Evolutionary conservation across 2,329 filamentous ascomycete genomes (phyloP).

Genomic region (Myriosclerotinia duriaeana): DNA sequence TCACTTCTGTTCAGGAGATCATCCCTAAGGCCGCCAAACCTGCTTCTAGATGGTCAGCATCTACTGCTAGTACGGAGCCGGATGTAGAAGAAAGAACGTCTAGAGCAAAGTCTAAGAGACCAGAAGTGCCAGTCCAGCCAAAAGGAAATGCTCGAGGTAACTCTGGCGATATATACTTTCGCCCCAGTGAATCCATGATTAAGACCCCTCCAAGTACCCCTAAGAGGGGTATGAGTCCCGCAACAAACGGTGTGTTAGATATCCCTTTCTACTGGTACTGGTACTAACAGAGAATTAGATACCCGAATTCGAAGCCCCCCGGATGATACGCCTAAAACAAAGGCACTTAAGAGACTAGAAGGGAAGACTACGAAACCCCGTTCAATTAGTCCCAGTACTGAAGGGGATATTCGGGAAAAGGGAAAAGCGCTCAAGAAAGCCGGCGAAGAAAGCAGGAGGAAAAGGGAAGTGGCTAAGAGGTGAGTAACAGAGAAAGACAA

Average conservation of each 20-base stretch:
- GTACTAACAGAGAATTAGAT: neutral
- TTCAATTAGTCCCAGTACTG: neutral
- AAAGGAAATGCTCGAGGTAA: neutral
- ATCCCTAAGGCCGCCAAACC: neutral
- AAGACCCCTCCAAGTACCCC: no score
- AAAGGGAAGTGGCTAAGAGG: neutral
- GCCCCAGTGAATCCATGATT: no score
- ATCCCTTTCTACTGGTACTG: neutral
- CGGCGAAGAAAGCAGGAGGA: neutral
- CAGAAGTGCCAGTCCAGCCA: neutral
- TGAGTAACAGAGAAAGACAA: neutral
- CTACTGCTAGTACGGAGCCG: neutral
- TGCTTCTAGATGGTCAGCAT: neutral
- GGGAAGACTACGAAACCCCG: neutral
- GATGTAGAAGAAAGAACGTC: neutral
- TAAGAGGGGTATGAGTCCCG: neutral
- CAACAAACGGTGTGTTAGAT: neutral
- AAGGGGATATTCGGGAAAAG: neutral
- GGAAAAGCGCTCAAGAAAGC: no score
- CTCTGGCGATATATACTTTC: neutral
- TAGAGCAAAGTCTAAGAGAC: neutral
- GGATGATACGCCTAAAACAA: neutral
- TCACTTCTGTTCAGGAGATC: neutral
- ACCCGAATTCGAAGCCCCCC: neutral
- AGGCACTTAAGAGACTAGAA: neutral